phyloP scores from a whole-genome alignment of 768 basidiomycete species.

The Trametes elegans region DNA sequence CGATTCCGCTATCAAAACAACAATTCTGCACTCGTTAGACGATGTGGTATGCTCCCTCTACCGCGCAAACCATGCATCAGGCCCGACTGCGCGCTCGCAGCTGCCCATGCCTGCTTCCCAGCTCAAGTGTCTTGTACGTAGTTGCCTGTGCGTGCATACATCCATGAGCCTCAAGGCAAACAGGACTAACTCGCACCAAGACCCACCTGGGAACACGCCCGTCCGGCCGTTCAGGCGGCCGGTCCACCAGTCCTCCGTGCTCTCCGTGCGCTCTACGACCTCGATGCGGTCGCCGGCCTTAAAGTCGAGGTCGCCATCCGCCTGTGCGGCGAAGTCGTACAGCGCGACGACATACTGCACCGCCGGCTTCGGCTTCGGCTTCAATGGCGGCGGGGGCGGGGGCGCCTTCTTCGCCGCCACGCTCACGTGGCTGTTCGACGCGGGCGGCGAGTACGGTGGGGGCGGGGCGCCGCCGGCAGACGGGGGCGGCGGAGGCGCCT shows the following conservation, averaged over 20 bases:
- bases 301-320: conserved; percentile 92
- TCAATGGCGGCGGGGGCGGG: conserved; percentile 90
- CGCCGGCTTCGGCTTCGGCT: conserved; percentile 77
- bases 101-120: not conserved
- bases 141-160: conserved; percentile 45
- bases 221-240: conserved; percentile 77
- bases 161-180: not conserved
- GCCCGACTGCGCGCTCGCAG: too few relatives aligned
- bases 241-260: conserved; percentile 97
- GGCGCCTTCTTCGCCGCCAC: conserved; percentile 68
- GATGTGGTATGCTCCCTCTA: conserved; percentile 1
- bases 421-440: conserved; percentile 28
- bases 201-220: conserved; percentile 87
- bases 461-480: conserved; percentile 29
- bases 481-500: conserved; percentile 41
- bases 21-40: not conserved
- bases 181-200: not conserved
- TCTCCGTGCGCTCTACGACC: conserved; percentile 77
- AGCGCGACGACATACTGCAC: conserved; percentile 85
- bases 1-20: conserved; percentile 1
- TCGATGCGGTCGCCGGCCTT: conserved; percentile 88
- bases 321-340: conserved; percentile 94
- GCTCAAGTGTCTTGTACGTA: conserved; percentile 56
- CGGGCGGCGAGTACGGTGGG: conserved; percentile 39
- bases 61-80: not conserved